Conservation (phyloP, 108 stramenopile species). For the Cyclotella choctawhatcheeana region DNA sequence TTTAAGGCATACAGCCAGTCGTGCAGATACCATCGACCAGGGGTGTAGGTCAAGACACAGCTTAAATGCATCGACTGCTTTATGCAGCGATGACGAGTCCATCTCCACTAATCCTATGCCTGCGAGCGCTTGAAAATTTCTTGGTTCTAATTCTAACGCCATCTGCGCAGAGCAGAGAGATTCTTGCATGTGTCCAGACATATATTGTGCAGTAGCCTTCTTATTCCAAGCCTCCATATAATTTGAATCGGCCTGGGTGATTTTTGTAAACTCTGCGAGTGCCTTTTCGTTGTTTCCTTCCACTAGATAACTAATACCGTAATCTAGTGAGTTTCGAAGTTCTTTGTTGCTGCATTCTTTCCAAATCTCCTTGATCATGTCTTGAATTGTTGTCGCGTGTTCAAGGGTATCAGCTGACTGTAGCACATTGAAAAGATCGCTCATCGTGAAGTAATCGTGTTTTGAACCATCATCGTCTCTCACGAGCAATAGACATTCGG, state of each 20-base stretch:
- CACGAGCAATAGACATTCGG: slow-evolving; percentile 23
- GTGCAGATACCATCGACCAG: slow-evolving; percentile 70
- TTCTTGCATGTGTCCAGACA: slow-evolving; percentile 66
- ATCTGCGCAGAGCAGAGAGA: slow-evolving; percentile 59
- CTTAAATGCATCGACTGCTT: slow-evolving; percentile 61
- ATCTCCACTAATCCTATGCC: slow-evolving; percentile 75
- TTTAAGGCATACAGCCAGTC: slow-evolving; percentile 54
- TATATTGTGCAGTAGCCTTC: slow-evolving; percentile 47
- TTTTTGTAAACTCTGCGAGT: slow-evolving; percentile 48
- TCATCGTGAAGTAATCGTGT: slow-evolving; percentile 52
- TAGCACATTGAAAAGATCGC: slow-evolving; percentile 57
- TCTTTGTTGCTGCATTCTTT: slow-evolving; percentile 59
- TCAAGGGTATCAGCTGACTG: slow-evolving; percentile 55
- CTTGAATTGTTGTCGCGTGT: slow-evolving; percentile 58
- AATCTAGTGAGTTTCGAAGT: slow-evolving; percentile 59
- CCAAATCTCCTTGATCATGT: slow-evolving; percentile 73
- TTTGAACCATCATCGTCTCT: slow-evolving; percentile 20
- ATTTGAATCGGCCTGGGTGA: slow-evolving; percentile 62
- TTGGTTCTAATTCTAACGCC: slow-evolving; percentile 60
- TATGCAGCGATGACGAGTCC: slow-evolving; percentile 48
- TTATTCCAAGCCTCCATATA: slow-evolving; percentile 83
- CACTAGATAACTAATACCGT: slow-evolving; percentile 60
- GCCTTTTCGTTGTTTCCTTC: slow-evolving; percentile 65
- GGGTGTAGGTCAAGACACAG: slow-evolving; percentile 73
- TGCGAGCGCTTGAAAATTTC: slow-evolving; percentile 74